Evolutionary conservation across 2,329 filamentous ascomycete genomes (phyloP), one percentile per base, ranked within the genome.

Genomic region (Ophiostoma pallidulum): DNA sequence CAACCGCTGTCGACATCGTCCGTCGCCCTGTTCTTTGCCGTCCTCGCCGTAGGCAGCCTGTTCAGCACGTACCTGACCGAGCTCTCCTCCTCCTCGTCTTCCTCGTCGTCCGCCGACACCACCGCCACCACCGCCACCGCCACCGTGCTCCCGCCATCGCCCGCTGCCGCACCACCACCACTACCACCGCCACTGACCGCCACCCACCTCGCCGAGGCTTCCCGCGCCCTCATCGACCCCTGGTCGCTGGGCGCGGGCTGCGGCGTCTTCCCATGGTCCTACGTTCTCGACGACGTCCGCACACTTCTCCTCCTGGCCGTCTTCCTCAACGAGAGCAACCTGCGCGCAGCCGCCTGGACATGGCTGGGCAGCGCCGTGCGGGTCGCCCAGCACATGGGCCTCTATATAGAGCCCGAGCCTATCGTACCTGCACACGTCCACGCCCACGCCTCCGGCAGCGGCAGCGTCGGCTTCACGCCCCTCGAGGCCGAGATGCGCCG

Each of bases 401-500:
- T 97, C 9, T 83, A 96, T 58, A 70, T 77, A 7, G 86, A 94
- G 57, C 77, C 78, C 1, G 83, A 19, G 33, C 12, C n/a, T n/a
- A n/a, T n/a, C n/a, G n/a, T n/a, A n/a, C n/a, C n/a, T n/a, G n/a
- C n/a, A n/a, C n/a, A n/a, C n/a, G n/a, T n/a, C n/a, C n/a, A n/a
- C n/a, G n/a, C n/a, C n/a, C n/a, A n/a, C n/a, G n/a, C n/a, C n/a
- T n/a, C n/a, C n/a, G n/a, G n/a, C 1, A 36, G n/a, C 9, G 24
- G 18, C 2, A 14, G 73, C 80, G 1, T 70, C 39, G 10, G 14
- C 12, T 20, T 31, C 13, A 3, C 10, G 9, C n/a, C 19, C 13
- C 22, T 94, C 13, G 89, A 95, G 58, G 78, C 78, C 10, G 91
- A 97, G 64, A 89, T 91, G 79, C 80, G 90, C 47, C 80, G 86